Conservation (phyloP, 2,329 filamentous ascomycete genomes). For the Orbilia blumenaviensis region DNA sequence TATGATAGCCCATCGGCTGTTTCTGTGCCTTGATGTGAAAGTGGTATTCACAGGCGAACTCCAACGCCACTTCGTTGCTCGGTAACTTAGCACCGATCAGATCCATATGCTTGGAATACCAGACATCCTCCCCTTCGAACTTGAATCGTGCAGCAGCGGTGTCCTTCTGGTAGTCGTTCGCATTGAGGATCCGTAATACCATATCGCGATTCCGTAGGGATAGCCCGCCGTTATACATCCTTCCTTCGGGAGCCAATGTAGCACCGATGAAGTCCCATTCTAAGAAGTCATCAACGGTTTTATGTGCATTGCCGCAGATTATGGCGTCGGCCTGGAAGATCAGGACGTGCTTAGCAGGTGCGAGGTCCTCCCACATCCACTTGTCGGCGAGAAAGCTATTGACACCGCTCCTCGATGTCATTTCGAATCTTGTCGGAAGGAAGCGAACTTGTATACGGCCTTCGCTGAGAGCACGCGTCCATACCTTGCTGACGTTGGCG, state of each 20-base stretch:
- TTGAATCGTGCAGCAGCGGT: conserved; percentile 50
- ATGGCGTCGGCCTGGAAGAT: conserved; percentile 62
- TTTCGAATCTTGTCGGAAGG: conserved; percentile 60
- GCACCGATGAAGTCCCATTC: conserved; percentile 61
- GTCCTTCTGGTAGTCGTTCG: conserved; percentile 49
- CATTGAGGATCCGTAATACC: conserved; percentile 57
- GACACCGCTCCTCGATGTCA: conserved; percentile 60
- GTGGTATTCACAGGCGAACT: conserved; percentile 59
- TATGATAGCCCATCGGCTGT: conserved; percentile 59
- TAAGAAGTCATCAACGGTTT: conserved; percentile 60
- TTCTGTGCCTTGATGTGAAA: conserved; percentile 56
- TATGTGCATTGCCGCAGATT: conserved; percentile 59
- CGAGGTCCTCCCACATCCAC: conserved; percentile 62
- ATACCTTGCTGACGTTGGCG: conserved; percentile 58
- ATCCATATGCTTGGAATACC: conserved; percentile 58
- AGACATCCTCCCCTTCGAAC: conserved; percentile 59
- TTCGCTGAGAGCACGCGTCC: conserved; percentile 60
- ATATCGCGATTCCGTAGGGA: conserved; percentile 60
- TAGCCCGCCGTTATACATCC: conserved; percentile 61
- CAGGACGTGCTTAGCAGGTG: conserved; percentile 60
- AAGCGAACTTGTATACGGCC: conserved; percentile 61
- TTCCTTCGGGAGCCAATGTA: conserved; percentile 57
- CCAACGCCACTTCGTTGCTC: conserved; percentile 55
- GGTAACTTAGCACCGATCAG: conserved; percentile 58
- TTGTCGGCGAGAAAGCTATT: conserved; percentile 60